Evolutionary conservation across 306 rosid genomes (phyloP).

Genomic region (Vicia villosa): DNA sequence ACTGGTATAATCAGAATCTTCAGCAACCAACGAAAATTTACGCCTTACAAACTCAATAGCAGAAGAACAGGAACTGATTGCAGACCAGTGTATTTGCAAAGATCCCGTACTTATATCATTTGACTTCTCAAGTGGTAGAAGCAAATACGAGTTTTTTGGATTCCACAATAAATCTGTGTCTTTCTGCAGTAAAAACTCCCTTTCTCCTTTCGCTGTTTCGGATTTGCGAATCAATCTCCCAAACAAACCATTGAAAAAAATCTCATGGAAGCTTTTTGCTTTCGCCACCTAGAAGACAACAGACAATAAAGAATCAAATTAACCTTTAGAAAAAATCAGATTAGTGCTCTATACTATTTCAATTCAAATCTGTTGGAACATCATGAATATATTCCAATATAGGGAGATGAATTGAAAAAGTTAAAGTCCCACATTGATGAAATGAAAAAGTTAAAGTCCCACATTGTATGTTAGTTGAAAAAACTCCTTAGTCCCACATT

Average conservation of each 20-base stretch:
- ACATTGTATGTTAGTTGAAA: no score
- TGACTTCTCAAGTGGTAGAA: slow-evolving; percentile 69
- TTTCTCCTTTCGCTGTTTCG: slow-evolving; percentile 37
- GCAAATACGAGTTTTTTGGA: slow-evolving; percentile 58
- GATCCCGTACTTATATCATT: slow-evolving; percentile 40
- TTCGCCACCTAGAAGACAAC: slow-evolving; percentile 57
- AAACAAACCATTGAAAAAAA: slow-evolving; percentile 82
- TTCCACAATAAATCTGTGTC: slow-evolving; percentile 61
- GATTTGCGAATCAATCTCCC: slow-evolving; percentile 63
- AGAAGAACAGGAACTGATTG: slow-evolving; percentile 65
- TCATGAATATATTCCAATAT: no score
- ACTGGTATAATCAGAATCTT: slow-evolving; percentile 33
- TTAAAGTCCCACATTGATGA: no score
- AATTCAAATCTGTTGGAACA: no score
- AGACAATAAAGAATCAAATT: slow-evolving; percentile 34
- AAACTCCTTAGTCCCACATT: no score
- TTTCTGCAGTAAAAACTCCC: slow-evolving; percentile 66
- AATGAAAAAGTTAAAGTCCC: no score
- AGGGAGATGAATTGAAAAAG: no score
- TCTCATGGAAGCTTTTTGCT: slow-evolving; percentile 85
- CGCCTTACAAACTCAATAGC: slow-evolving; percentile 57
- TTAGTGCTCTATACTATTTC: slow-evolving; percentile 8
- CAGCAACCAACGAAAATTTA: slow-evolving; percentile 42
- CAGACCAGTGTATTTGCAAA: slow-evolving; percentile 70
- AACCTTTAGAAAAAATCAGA: slow-evolving; percentile 33